Base-by-base conservation (phyloP, 1,139 yeast genomes). In the Diutina catenulata region DNA sequence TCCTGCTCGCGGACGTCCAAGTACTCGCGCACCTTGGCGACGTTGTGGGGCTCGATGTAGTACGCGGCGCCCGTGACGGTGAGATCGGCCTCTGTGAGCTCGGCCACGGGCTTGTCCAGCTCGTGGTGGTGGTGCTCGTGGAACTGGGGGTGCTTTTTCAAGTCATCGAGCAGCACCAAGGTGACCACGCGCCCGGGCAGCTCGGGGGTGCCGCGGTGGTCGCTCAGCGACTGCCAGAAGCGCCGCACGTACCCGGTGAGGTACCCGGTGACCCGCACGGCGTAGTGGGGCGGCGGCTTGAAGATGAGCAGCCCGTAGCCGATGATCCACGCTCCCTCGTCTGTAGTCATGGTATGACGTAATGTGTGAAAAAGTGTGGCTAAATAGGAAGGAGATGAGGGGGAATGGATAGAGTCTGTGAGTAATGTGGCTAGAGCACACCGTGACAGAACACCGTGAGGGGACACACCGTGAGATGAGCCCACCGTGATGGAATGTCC, bases 271-370 rank as follows among this genome's bases (percentile, higher is more conserved):
- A 82, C 75, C 31, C 75, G 62, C 45, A 71, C 68, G 15, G 71
- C 67, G 32, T 56, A 59, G 42, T 75, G 74, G 18, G 94, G 91
- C 0, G 96, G 96, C 0, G 95, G 96, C 51, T 87, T 88, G 67
- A 81, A 88, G 20, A 88, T 77, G 39, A 88, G 63, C 1, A 95
- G 82, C 1, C 97, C 97, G 51, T 88, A 88, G 3, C 96, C 96
- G 20, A 87, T 78, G 14, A 88, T 70, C 94, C 95, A 87, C 46
- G 15, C 13, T 9, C 35, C 35, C 14, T 13, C 21, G 14, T 31
- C 35, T 4, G 24, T 31, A 21, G 35, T 31, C 35, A 31, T 31
- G 6, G 9, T n/a, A n/a, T n/a, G n/a, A n/a, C n/a, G n/a, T n/a
- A n/a, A n/a, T n/a, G n/a, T n/a, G n/a, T n/a, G n/a, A n/a, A n/a